Evolutionary conservation across 2,329 filamentous ascomycete genomes (phyloP), one percentile per base, ranked within the genome.

Genomic region (Davidsoniella australis): DNA sequence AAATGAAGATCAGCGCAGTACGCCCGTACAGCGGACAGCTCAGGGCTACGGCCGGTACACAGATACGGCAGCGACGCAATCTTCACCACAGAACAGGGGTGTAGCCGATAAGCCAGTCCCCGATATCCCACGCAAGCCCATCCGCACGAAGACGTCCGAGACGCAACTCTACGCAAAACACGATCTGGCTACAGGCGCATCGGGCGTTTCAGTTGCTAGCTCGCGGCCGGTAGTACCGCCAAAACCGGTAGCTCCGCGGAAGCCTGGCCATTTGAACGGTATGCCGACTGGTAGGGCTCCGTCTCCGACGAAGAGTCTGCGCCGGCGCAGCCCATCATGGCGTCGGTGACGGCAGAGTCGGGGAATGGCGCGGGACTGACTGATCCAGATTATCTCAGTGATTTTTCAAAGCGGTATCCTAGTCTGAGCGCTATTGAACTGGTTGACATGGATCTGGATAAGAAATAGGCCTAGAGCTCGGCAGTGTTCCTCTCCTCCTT

Each of bases 41-140:
- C 80, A 88, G 55, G 89, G 89, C 0, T 96, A 96, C 61, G 91
- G 91, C 6, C 80, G 80, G 53, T 95, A 84, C 62, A 87, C 88
- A 17, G 83, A 80, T 54, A 63, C 64, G 16, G 23, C 20, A 5
- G 10, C 38, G 2, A 14, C 50, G 2, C 23, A 41, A 8, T n/a
- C 17, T n/a, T 40, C 41, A n/a, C 44, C 45, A 7, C 43, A 39
- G 14, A 14, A 18, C 16, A 24, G 29, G 10, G 29, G 29, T 24
- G 17, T 20, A 17, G 41, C 29, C 3, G 24, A 36, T 9, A 40
- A 36, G 9, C 20, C 38, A 18, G 42, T 39, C 4, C 47, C 47
- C 1, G 50, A 52, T 17, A 26, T 42, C n/a, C 39, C 47, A 29
- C 50, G 50, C 38, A 52, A 52, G 29, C 42, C 51, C 4, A 20